phyloP scores from a whole-genome alignment of 768 basidiomycete genomes.

The Tylopilus intermedius region DNA sequence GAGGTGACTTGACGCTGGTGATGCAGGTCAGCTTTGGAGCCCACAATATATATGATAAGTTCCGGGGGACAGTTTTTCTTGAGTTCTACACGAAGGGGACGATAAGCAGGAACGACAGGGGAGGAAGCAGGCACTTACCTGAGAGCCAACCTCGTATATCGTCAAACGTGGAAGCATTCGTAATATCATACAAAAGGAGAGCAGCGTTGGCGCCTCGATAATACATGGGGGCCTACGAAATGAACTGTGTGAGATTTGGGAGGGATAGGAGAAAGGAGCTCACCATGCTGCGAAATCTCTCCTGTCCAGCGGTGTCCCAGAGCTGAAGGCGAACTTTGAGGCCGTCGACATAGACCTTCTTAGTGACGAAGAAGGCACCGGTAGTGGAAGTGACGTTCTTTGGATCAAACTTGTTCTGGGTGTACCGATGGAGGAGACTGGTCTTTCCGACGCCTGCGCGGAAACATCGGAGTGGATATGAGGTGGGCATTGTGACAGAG shows the following conservation, averaged over 20 bases:
- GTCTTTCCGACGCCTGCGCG: slow-evolving; percentile 83
- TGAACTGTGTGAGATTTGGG: slow-evolving; percentile 7
- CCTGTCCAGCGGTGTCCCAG: slow-evolving; percentile 94
- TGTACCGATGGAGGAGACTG: slow-evolving; percentile 84
- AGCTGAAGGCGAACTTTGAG: slow-evolving; percentile 82
- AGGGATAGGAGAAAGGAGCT: slow-evolving; percentile 19
- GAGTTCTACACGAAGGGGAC: slow-evolving; percentile 49
- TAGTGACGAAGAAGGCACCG: slow-evolving; percentile 90
- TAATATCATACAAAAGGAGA: slow-evolving; percentile 91
- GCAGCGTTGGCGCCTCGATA: slow-evolving; percentile 95
- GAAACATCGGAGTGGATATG: slow-evolving; percentile 17
- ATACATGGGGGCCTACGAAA: slow-evolving; percentile 83
- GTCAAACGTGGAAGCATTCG: slow-evolving; percentile 81
- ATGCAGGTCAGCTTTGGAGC: slow-evolving; percentile 82
- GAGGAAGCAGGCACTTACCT: slow-evolving; percentile 44
- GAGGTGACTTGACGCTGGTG: slow-evolving; percentile 70
- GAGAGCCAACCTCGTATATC: slow-evolving; percentile 90
- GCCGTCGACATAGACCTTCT: slow-evolving; percentile 83
- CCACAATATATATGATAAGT: slow-evolving; percentile 91
- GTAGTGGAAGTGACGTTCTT: slow-evolving; percentile 87
- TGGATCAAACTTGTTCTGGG: slow-evolving; percentile 84
- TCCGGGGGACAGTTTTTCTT: slow-evolving; percentile 87
- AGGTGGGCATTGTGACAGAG: slow-evolving; percentile 8
- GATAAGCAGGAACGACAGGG: neutral
- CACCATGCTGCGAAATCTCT: slow-evolving; percentile 88